Conservation (phyloP, 805 yeast species). For the Saturnispora bothae region DNA sequence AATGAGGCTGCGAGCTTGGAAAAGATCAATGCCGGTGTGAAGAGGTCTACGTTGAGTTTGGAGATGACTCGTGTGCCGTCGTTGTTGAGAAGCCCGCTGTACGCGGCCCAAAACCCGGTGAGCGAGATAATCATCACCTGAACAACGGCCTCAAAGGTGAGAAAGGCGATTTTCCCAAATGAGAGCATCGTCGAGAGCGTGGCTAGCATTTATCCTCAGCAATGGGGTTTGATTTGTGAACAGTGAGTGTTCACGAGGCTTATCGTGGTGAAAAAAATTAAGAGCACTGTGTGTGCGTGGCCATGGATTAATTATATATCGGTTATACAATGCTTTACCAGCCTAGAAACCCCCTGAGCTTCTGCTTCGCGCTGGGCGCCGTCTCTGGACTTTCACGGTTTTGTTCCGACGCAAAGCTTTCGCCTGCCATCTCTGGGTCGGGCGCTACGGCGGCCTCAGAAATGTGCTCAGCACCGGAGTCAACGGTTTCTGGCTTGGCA, state of each 20-base stretch:
- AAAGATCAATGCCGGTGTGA: slow-evolving; percentile 93
- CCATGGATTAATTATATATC: no score
- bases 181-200: slow-evolving; percentile 8
- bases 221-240: no score
- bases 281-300: no score
- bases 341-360: slow-evolving; percentile 3
- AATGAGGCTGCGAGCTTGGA: slow-evolving; percentile 61
- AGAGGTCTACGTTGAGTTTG: slow-evolving; percentile 73
- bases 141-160: slow-evolving; percentile 84
- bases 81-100: slow-evolving; percentile 55
- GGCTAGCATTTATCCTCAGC: slow-evolving; percentile 2
- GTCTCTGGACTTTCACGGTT: background rate
- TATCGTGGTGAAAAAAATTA: no score
- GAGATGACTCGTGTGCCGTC: slow-evolving; percentile 71
- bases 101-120: slow-evolving; percentile 81
- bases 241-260: no score
- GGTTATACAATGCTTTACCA: no score
- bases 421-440: background rate
- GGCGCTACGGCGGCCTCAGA: background rate
- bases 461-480: background rate
- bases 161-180: slow-evolving; percentile 36
- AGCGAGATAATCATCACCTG: slow-evolving; percentile 82
- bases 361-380: background rate
- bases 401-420: background rate
- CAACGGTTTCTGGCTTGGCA: background rate